These are phyloP conservation scores for Bryopsis sp. DNA, from an alignment of 139 green algal genomes.

Conservation along the genomic window DNA sequence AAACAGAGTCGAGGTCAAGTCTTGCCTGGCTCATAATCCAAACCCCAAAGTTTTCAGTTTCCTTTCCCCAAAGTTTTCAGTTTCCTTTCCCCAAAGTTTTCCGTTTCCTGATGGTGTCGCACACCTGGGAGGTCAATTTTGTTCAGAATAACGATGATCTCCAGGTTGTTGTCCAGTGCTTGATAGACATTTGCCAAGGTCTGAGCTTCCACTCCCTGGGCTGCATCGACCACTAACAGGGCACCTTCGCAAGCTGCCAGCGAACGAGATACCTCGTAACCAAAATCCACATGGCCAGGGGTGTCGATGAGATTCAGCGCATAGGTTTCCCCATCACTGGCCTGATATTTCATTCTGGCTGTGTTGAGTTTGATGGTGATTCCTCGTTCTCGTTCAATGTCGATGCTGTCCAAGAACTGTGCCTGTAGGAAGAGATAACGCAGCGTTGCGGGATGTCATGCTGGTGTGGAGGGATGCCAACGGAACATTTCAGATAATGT, in stretches of 20 bases:
- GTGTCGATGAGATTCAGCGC: slow-evolving; percentile 88
- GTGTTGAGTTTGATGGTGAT: slow-evolving; percentile 96
- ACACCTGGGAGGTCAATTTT: slow-evolving; percentile 95
- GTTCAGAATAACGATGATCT: slow-evolving; percentile 93
- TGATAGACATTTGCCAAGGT: slow-evolving; percentile 98
- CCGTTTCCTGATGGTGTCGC: no score
- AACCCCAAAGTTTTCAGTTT: no score
- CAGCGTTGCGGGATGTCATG: not conserved
- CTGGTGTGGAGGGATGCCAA: not conserved
- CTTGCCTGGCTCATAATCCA: not conserved
- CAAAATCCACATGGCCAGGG: slow-evolving; percentile 66
- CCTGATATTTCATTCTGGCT: slow-evolving; percentile 83
- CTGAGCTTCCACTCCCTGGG: slow-evolving; percentile 95
- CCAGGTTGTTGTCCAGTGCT: slow-evolving; percentile 92
- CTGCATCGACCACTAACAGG: slow-evolving; percentile 93
- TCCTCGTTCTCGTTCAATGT: slow-evolving; percentile 68
- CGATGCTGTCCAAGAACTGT: slow-evolving; percentile 90
- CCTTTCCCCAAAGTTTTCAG: not conserved
- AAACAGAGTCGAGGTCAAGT: not conserved
- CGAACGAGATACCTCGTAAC: slow-evolving; percentile 75
- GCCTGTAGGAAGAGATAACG: no score
- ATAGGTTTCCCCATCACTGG: slow-evolving; percentile 43
- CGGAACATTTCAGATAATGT: not conserved
- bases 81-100: not conserved
- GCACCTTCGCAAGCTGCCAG: slow-evolving; percentile 93